Conservation (phyloP, 1,284 basidiomycete genomes). For the Marasmius oreades region DNA sequence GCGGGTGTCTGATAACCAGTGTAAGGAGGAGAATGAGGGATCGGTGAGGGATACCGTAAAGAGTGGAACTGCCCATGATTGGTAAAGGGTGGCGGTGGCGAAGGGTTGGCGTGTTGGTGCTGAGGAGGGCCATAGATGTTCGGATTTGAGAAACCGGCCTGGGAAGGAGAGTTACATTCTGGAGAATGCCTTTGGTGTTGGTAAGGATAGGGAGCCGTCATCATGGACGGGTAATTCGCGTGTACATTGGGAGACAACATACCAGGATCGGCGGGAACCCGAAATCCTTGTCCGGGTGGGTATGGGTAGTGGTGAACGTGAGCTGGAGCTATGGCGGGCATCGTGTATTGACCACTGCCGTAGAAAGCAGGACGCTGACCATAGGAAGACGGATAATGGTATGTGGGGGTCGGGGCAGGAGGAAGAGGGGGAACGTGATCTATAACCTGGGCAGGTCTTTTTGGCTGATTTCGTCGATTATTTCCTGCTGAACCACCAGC, state of each 20-base stretch:
- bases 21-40: constrained; percentile 34
- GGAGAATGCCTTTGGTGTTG: constrained; percentile 31
- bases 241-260: constrained; percentile 33
- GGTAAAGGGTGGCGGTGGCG: constrained; percentile 28
- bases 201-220: constrained; percentile 30
- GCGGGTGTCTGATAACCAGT: constrained; percentile 34
- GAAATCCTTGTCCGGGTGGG: not conserved
- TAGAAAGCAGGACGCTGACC: constrained; percentile 34
- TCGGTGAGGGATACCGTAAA: constrained; percentile 34
- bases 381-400: constrained; percentile 26
- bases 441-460: constrained; percentile 1
- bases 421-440: constrained; percentile 8
- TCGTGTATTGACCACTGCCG: constrained; percentile 40
- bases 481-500: constrained; percentile 1
- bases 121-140: constrained; percentile 30
- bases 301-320: constrained; percentile 20
- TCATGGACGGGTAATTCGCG: constrained; percentile 30
- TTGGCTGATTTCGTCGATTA: constrained; percentile 6
- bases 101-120: constrained; percentile 13
- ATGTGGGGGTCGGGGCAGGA: constrained; percentile 18
- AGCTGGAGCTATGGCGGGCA: constrained; percentile 36
- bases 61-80: constrained; percentile 35
- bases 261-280: constrained; percentile 25
- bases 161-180: constrained; percentile 28
- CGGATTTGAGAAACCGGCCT: constrained; percentile 17